phyloP scores from a whole-genome alignment of 257 asterid genomes.

The Primulina huaijiensis region DNA sequence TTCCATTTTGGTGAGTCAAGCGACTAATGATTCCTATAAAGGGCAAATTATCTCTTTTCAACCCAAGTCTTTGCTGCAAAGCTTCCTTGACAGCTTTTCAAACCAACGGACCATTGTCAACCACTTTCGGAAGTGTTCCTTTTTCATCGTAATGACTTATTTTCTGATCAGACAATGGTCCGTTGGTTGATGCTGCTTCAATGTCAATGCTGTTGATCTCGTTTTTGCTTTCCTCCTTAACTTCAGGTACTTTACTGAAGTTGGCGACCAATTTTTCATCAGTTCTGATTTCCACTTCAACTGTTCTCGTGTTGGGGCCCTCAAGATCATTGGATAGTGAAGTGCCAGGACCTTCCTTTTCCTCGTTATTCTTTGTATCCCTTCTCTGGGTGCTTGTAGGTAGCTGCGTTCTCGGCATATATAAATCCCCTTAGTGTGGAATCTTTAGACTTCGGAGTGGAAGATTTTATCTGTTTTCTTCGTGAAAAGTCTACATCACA shows the following conservation, averaged over 20 bases:
- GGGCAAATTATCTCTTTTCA: slow-evolving; percentile 71
- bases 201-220: slow-evolving; percentile 29
- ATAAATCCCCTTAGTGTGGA: slow-evolving; percentile 67
- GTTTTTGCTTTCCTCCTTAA: slow-evolving; percentile 37
- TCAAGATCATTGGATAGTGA: slow-evolving; percentile 40
- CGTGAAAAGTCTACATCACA: slow-evolving; percentile 63
- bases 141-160: slow-evolving; percentile 39
- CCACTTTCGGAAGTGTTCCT: slow-evolving; percentile 36
- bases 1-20: slow-evolving; percentile 98
- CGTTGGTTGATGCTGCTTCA: slow-evolving; percentile 31
- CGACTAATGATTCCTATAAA: slow-evolving; percentile 89
- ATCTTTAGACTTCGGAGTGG: slow-evolving; percentile 50
- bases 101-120: no score
- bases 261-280: slow-evolving; percentile 35
- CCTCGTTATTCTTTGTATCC: slow-evolving; percentile 53
- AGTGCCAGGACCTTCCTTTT: slow-evolving; percentile 39
- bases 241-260: slow-evolving; percentile 27
- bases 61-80: slow-evolving; percentile 80
- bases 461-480: slow-evolving; percentile 52
- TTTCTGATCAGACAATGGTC: slow-evolving; percentile 28
- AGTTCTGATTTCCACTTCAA: slow-evolving; percentile 33
- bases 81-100: slow-evolving; percentile 92
- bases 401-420: slow-evolving; percentile 54
- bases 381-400: slow-evolving; percentile 58
- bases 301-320: slow-evolving; percentile 30